phyloP scores from a whole-genome alignment of 192 early-diverging fungal genomes.

The Podila clonocystis region DNA sequence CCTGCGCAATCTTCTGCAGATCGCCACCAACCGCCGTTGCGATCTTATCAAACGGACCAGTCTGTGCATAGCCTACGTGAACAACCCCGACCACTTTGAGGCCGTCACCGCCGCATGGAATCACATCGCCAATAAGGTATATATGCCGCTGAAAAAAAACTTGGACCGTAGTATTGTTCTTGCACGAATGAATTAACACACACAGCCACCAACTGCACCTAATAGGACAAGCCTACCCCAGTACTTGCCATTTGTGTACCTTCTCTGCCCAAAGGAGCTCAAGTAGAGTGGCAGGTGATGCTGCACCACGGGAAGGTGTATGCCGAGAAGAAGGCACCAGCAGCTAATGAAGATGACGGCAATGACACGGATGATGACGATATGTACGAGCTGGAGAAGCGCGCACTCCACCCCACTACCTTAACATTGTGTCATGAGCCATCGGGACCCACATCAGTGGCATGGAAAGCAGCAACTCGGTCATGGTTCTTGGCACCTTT shows the following conservation, averaged over 20 bases:
- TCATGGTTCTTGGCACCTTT: slow-evolving; percentile 40
- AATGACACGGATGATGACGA: slow-evolving; percentile 48
- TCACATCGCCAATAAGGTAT: slow-evolving; percentile 28
- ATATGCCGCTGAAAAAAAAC: neutral
- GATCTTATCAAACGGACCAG: slow-evolving; percentile 49
- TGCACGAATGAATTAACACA: neutral
- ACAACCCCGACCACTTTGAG: slow-evolving; percentile 27
- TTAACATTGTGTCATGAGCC: slow-evolving; percentile 11
- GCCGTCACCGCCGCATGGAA: slow-evolving; percentile 37
- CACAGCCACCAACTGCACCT: neutral
- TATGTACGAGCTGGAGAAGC: slow-evolving; percentile 31
- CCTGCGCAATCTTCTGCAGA: slow-evolving; percentile 62
- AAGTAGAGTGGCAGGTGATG: slow-evolving; percentile 75
- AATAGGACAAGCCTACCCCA: slow-evolving; percentile 44
- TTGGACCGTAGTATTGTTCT: neutral
- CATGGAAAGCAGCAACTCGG: slow-evolving; percentile 23
- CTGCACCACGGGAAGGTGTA: slow-evolving; percentile 52
- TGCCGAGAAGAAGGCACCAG: slow-evolving; percentile 16
- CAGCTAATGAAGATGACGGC: slow-evolving; percentile 12
- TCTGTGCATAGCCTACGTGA: slow-evolving; percentile 71
- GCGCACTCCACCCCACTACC: slow-evolving; percentile 15
- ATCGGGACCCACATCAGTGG: neutral
- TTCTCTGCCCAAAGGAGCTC: slow-evolving; percentile 65
- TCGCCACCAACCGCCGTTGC: slow-evolving; percentile 52
- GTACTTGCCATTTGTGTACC: slow-evolving; percentile 66